Percentiles rank a stretch among this genome's conserved stretches.
Evolutionary conservation across 1,284 basidiomycete species (phyloP).

Genomic region (Coniferiporia sulphurascens): DNA sequence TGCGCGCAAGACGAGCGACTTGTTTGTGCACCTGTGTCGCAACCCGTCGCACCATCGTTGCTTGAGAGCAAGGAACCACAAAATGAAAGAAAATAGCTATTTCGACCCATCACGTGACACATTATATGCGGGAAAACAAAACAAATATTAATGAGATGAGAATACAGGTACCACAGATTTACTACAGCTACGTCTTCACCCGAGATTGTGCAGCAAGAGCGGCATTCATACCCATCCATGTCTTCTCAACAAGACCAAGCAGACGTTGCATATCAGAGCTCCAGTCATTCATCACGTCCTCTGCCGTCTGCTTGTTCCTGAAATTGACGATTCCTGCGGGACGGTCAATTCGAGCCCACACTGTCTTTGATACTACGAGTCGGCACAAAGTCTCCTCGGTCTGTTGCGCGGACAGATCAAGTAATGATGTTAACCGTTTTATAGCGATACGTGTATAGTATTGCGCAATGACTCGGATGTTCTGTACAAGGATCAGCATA

Average conservation of each 20-base stretch:
- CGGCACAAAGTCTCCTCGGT: conserved; percentile 88
- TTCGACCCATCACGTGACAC: conserved; percentile 4
- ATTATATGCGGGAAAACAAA: not conserved
- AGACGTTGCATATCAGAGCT: conserved; percentile 92
- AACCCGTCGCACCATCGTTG: conserved; percentile 75
- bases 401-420: conserved; percentile 78
- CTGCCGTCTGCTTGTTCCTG: conserved; percentile 69
- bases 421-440: conserved; percentile 75
- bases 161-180: not conserved
- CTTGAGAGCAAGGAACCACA: not conserved
- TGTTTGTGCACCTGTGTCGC: conserved; percentile 87
- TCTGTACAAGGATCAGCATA: conserved; percentile 46
- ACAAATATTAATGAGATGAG: conserved; percentile 2
- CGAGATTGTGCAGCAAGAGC: conserved; percentile 76
- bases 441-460: conserved; percentile 96
- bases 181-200: conserved; percentile 39
- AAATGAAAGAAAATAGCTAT: conserved; percentile 7
- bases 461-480: conserved; percentile 89
- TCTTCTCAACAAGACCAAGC: conserved; percentile 75
- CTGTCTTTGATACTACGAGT: conserved; percentile 86
- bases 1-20: conserved; percentile 78
- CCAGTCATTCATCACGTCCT: conserved; percentile 96
- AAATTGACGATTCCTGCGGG: conserved; percentile 89
- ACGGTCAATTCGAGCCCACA: conserved; percentile 93
- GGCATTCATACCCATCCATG: conserved; percentile 88